Evolutionary conservation across 768 basidiomycete genomes (phyloP).

Genomic region (Tephrocybe rancida): DNA sequence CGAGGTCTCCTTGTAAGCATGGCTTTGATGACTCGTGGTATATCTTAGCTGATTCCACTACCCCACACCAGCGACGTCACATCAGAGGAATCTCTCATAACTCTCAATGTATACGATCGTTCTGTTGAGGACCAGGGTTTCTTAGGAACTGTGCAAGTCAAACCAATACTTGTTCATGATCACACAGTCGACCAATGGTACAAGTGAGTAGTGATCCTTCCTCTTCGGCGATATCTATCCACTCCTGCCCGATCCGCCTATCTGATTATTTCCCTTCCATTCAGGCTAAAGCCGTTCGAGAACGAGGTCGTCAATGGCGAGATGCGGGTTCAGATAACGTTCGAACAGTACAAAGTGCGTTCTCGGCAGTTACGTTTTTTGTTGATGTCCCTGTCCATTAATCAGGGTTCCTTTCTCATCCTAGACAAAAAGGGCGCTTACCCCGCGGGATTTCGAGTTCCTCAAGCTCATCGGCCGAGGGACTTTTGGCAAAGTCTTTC

Average conservation of each 20-base stretch:
- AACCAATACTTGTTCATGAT: conserved; percentile 88
- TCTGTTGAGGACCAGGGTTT: conserved; percentile 83
- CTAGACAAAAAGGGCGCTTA: conserved; percentile 82
- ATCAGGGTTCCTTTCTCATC: conserved; percentile 18
- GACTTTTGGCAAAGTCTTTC: conserved; percentile 98
- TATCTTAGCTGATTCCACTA: conserved; percentile 19
- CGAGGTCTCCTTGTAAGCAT: conserved; percentile 93
- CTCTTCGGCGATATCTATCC: conserved; percentile 14
- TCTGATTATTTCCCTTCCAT: conserved; percentile 12
- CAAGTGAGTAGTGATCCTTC: conserved; percentile 61
- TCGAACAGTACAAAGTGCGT: conserved; percentile 86
- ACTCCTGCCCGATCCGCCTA: conserved; percentile 15
- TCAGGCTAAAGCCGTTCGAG: conserved; percentile 74
- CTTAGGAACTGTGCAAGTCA: conserved; percentile 89
- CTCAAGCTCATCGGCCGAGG: conserved; percentile 98
- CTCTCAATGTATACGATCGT: conserved; percentile 92
- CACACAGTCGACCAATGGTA: conserved; percentile 97
- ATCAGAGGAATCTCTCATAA: conserved; percentile 79
- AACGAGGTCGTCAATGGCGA: conserved; percentile 89
- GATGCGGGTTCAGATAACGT: conserved; percentile 93
- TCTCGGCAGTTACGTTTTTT: conserved; percentile 14
- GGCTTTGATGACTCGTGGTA: conserved; percentile 19
- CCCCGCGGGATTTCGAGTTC: conserved; percentile 97
- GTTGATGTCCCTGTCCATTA: conserved; percentile 11
- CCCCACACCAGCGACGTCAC: conserved; percentile 80